Conservation (phyloP, 2,329 filamentous ascomycete species). For the Metarhizium brunneum region DNA sequence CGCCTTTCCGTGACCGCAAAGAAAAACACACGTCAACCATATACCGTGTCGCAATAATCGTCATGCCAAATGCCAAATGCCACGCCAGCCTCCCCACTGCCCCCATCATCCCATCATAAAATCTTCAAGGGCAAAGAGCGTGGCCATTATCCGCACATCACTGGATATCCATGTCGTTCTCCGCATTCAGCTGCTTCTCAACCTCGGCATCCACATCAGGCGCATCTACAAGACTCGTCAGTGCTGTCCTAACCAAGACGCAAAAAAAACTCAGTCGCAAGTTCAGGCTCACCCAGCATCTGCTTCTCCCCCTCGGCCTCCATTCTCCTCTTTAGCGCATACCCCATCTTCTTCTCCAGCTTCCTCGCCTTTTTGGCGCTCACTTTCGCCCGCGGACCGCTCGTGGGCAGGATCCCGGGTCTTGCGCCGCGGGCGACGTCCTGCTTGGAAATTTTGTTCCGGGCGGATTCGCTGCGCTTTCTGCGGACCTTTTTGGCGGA, state of each 20-base stretch:
- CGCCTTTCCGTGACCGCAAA: neutral
- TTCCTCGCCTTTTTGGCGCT: conserved; percentile 49
- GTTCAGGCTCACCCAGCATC: conserved; percentile 33
- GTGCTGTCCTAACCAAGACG: neutral
- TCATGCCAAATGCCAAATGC: neutral
- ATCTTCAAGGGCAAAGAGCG: neutral
- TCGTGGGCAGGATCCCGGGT: conserved; percentile 43
- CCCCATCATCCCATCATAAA: neutral
- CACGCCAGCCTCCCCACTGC: neutral
- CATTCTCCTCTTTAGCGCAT: conserved; percentile 43
- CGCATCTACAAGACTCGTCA: conserved; percentile 10
- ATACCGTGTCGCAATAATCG: neutral
- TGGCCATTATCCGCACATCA: neutral
- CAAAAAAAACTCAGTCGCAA: neutral
- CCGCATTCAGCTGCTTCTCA: conserved; percentile 8
- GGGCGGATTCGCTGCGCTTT: conserved; percentile 29
- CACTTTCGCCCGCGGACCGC: conserved; percentile 40
- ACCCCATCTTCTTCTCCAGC: conserved; percentile 42
- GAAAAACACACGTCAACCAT: neutral
- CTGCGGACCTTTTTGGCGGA: conserved; percentile 33
- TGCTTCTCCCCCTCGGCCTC: conserved; percentile 38
- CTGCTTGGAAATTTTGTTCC: conserved; percentile 29
- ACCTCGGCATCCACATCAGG: conserved; percentile 3
- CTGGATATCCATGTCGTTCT: conserved; percentile 14
- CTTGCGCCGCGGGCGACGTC: conserved; percentile 41